Percentiles rank a stretch among this genome's conserved stretches.
Conservation (phyloP, 768 basidiomycete species). For the Solioccasus polychromus region DNA sequence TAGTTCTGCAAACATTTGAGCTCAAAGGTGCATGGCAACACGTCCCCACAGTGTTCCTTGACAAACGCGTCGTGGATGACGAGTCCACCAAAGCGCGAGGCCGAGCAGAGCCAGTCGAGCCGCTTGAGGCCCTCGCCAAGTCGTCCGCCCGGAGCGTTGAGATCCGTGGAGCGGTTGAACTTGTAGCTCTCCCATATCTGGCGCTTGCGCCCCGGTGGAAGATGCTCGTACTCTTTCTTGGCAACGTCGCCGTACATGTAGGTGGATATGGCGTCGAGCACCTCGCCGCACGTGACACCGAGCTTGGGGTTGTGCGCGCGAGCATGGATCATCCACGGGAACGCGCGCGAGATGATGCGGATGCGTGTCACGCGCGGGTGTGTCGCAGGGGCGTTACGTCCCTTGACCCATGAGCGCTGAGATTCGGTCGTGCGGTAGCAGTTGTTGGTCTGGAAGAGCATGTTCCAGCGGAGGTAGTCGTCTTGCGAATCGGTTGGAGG, state of each 20-base stretch:
- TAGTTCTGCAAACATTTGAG: conserved; percentile 49
- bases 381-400: conserved; percentile 63
- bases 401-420: conserved; percentile 60
- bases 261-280: conserved; percentile 52
- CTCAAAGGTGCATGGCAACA: conserved; percentile 58
- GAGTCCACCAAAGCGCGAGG: conserved; percentile 66
- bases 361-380: conserved; percentile 56
- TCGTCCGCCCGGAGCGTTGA: conserved; percentile 65
- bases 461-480: conserved; percentile 68
- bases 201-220: conserved; percentile 36
- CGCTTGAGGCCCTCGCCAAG: conserved; percentile 62
- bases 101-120: conserved; percentile 61
- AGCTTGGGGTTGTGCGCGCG: conserved; percentile 40
- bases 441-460: conserved; percentile 61
- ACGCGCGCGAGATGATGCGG: conserved; percentile 47
- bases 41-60: conserved; percentile 42
- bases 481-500: conserved; percentile 43
- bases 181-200: conserved; percentile 52
- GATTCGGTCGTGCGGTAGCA: conserved; percentile 64
- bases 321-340: conserved; percentile 57
- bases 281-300: conserved; percentile 68
- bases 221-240: conserved; percentile 49
- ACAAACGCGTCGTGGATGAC: conserved; percentile 42
- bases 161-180: conserved; percentile 62
- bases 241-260: conserved; percentile 50